Conservation (phyloP, 2,329 filamentous ascomycete species). For the Teratosphaeria zuluensis region DNA sequence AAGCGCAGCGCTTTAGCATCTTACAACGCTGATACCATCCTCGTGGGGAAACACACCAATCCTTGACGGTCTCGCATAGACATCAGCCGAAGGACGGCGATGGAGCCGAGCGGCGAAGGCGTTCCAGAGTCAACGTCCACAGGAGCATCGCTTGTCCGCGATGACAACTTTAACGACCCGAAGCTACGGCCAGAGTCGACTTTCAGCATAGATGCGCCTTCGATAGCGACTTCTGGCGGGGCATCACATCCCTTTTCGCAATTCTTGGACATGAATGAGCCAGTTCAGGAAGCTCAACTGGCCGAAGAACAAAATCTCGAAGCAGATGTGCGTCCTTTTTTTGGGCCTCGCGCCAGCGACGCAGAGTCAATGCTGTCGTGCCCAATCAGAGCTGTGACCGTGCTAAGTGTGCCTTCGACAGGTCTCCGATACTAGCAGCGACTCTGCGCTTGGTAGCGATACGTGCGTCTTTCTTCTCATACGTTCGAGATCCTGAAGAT, state of each 20-base stretch:
- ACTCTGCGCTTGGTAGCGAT: slow-evolving; percentile 28
- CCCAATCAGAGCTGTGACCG: background rate
- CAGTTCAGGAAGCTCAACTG: slow-evolving; percentile 9
- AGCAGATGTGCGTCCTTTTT: slow-evolving; percentile 24
- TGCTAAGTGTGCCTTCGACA: slow-evolving; percentile 9
- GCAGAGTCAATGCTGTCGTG: background rate
- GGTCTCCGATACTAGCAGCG: slow-evolving; percentile 25
- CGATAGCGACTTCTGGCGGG: slow-evolving; percentile 3
- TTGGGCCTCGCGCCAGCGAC: too few species aligned
- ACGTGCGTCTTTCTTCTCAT: slow-evolving; percentile 13
- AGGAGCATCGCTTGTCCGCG: background rate
- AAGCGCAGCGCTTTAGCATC: background rate
- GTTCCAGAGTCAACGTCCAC: background rate
- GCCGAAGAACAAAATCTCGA: slow-evolving; percentile 28
- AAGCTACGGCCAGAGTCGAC: background rate
- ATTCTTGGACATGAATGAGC: background rate
- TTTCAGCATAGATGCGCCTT: slow-evolving; percentile 4
- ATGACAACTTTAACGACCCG: background rate
- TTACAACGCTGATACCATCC: background rate
- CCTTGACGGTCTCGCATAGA: background rate
- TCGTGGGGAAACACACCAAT: background rate
- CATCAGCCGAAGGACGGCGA: background rate
- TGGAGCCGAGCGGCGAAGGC: background rate
- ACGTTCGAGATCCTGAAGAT: background rate
- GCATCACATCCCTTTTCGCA: background rate